phyloP scores from a whole-genome alignment of 2,329 filamentous ascomycete genomes.

The Pochonia chlamydosporia region DNA sequence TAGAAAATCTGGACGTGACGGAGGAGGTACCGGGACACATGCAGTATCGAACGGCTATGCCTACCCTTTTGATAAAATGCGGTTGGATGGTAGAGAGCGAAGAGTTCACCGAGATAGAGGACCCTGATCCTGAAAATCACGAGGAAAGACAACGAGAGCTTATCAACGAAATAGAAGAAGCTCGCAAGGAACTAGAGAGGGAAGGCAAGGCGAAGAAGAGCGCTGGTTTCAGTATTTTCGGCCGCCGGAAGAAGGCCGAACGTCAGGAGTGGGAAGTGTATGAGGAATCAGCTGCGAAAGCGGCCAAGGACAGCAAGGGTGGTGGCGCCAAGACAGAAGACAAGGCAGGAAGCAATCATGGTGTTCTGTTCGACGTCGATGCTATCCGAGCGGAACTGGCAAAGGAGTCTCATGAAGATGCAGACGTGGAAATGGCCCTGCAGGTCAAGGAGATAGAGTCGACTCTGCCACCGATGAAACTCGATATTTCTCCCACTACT shows the following conservation, averaged over 20 bases:
- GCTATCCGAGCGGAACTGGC: constrained; percentile 85
- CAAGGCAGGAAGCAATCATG: constrained; percentile 43
- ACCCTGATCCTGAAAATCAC: constrained; percentile 93
- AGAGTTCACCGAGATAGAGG: constrained; percentile 94
- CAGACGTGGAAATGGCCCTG: constrained; percentile 44
- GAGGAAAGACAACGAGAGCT: constrained; percentile 81
- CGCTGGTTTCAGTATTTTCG: constrained; percentile 65
- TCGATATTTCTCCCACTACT: constrained; percentile 48
- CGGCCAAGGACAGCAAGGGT: constrained; percentile 12
- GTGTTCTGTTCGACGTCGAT: constrained; percentile 89
- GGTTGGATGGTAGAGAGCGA: constrained; percentile 90
- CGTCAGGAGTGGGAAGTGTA: constrained; percentile 95
- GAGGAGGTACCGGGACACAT: constrained; percentile 86
- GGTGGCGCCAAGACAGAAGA: constrained; percentile 32
- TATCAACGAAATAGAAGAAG: constrained; percentile 95
- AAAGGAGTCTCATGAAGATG: constrained; percentile 48
- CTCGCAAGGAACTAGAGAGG: constrained; percentile 76
- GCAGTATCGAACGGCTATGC: constrained; percentile 93
- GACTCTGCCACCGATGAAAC: constrained; percentile 84
- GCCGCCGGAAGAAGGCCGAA: constrained; percentile 70
- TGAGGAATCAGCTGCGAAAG: constrained; percentile 56
- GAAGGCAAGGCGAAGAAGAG: constrained; percentile 62
- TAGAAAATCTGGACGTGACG: constrained; percentile 89
- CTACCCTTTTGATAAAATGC: constrained; percentile 75
- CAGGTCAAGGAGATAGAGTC: constrained; percentile 77